Evolutionary conservation across 1,139 yeast genomes (phyloP).

Genomic region (Scheffersomyces cryptocercus): DNA sequence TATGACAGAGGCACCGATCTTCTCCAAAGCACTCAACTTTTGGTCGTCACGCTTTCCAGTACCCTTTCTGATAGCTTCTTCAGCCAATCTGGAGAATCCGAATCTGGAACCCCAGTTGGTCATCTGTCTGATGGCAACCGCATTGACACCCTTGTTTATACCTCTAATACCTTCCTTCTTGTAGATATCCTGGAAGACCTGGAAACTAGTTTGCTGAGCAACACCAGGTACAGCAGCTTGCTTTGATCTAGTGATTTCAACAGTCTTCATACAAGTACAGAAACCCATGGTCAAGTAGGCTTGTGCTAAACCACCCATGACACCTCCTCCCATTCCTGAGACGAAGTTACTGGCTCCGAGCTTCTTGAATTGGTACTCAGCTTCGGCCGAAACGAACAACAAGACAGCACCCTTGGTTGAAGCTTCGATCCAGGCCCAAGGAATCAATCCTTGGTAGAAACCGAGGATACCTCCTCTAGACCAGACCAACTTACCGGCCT

Average conservation of each 20-base stretch:
- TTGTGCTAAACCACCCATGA: constrained; percentile 93
- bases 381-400: constrained; percentile 88
- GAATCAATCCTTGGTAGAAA: constrained; percentile 95
- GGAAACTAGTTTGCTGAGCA: constrained; percentile 72
- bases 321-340: constrained; percentile 94
- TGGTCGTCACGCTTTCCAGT: constrained; percentile 64
- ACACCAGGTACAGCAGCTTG: constrained; percentile 67
- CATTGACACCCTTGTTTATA: constrained; percentile 96
- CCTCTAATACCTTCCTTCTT: constrained; percentile 87
- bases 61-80: constrained; percentile 69
- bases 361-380: constrained; percentile 72
- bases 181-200: constrained; percentile 84
- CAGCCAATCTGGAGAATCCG: constrained; percentile 90
- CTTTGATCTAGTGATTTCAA: constrained; percentile 89
- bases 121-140: constrained; percentile 98
- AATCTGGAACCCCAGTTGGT: constrained; percentile 99
- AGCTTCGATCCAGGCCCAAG: constrained; percentile 99
- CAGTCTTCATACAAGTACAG: constrained; percentile 98
- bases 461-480: constrained; percentile 90
- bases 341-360: constrained; percentile 71
- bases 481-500: constrained; percentile 79
- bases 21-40: constrained; percentile 71
- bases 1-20: constrained; percentile 79
- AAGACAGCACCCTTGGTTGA: constrained; percentile 98
- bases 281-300: constrained; percentile 96